These are phyloP conservation scores for Nakataea oryzae DNA, from an alignment of 2,329 filamentous ascomycete genomes.

Conservation along the genomic window DNA sequence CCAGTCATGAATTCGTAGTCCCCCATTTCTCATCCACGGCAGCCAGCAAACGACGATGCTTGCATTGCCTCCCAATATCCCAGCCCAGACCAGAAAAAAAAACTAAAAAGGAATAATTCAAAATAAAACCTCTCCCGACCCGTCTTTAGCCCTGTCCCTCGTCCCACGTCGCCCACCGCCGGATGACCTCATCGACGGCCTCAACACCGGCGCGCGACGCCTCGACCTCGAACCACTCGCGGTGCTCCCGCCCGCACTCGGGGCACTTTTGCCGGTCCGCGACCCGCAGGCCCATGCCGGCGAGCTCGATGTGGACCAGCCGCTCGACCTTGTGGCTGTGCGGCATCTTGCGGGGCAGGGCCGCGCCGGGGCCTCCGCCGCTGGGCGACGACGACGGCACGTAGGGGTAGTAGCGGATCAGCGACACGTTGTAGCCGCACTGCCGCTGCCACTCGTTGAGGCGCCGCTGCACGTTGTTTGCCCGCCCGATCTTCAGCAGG, in stretches of 20 bases:
- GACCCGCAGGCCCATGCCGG: constrained; percentile 44
- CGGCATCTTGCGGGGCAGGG: constrained; percentile 58
- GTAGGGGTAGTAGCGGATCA: constrained; percentile 90
- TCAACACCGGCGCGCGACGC: constrained; percentile 61
- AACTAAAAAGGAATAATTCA: background rate
- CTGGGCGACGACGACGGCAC: constrained; percentile 31
- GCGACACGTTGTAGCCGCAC: constrained; percentile 78
- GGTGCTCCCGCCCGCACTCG: constrained; percentile 73
- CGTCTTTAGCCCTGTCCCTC: constrained; percentile 26
- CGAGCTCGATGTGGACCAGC: constrained; percentile 83
- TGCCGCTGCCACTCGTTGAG: constrained; percentile 91
- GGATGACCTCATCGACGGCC: constrained; percentile 52
- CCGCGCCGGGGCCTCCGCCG: constrained; percentile 6
- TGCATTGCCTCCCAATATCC: background rate
- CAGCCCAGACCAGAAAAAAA: background rate
- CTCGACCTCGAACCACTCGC: constrained; percentile 92
- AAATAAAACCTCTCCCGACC: background rate
- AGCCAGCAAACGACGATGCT: background rate
- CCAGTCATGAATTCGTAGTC: background rate
- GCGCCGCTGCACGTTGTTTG: constrained; percentile 77
- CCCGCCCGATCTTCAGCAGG: constrained; percentile 56
- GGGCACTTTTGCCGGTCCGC: constrained; percentile 50
- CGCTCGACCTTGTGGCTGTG: constrained; percentile 83
- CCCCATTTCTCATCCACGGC: background rate
- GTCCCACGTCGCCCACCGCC: constrained; percentile 80